Conservation (phyloP, 2,329 filamentous ascomycete species). For the Monosporascus sp. region DNA sequence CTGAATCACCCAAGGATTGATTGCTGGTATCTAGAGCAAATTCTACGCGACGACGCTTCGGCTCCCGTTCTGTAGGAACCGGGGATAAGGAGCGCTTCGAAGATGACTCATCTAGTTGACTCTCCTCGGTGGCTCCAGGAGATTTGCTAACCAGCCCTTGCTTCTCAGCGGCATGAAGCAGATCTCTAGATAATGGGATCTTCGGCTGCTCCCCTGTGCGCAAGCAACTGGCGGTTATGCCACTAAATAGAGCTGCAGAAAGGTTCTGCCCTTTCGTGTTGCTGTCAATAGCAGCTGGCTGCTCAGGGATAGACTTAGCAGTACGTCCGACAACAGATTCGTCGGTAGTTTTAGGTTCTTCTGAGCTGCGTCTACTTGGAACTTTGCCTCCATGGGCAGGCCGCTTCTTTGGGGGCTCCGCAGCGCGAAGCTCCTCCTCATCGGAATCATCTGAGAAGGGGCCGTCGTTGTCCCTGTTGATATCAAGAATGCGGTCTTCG, state of each 20-base stretch:
- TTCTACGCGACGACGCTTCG: conserved; percentile 25
- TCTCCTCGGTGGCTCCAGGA: conserved; percentile 13
- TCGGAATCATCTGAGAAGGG: conserved; percentile 49
- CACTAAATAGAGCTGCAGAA: conserved; percentile 23
- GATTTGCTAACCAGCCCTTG: conserved; percentile 33
- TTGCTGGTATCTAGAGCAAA: conserved; percentile 11
- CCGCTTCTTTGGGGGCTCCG: conserved; percentile 4
- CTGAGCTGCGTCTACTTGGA: background rate
- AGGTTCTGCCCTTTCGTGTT: conserved; percentile 1
- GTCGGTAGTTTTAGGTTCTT: background rate
- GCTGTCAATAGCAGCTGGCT: background rate
- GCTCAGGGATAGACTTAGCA: background rate
- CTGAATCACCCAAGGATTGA: background rate
- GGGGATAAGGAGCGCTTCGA: conserved; percentile 18
- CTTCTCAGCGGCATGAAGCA: conserved; percentile 37
- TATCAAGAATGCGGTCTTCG: conserved; percentile 50
- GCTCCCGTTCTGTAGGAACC: conserved; percentile 7
- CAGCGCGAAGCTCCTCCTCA: conserved; percentile 34
- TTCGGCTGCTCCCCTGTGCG: conserved; percentile 30
- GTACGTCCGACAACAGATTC: background rate
- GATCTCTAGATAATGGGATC: conserved; percentile 32
- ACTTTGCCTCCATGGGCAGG: conserved; percentile 2
- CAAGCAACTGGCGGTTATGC: conserved; percentile 40
- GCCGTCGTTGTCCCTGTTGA: conserved; percentile 42
- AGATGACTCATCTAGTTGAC: conserved; percentile 2